phyloP scores from a whole-genome alignment of 2,329 filamentous ascomycete species.

The Monosporascus sp. region DNA sequence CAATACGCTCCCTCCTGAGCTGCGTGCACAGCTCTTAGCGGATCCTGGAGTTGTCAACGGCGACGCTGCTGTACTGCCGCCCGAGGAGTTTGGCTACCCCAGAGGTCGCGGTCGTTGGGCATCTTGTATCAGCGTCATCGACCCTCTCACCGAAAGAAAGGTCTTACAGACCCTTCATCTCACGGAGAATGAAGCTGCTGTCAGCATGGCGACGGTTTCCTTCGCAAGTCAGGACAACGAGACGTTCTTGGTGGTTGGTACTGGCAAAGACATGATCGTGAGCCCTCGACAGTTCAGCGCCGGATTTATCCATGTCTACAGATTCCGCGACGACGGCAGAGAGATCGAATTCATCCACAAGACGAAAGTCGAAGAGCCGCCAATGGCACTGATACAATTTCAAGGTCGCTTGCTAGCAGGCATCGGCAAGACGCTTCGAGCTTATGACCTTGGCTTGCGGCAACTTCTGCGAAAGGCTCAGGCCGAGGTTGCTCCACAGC shows the following conservation, averaged over 20 bases:
- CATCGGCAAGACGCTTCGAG: constrained; percentile 71
- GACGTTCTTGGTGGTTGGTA: constrained; percentile 87
- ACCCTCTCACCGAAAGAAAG: constrained; percentile 69
- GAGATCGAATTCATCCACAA: constrained; percentile 94
- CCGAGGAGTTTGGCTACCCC: constrained; percentile 85
- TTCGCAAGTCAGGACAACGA: constrained; percentile 89
- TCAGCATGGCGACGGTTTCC: constrained; percentile 76
- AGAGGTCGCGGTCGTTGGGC: constrained; percentile 84
- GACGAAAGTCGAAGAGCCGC: constrained; percentile 84
- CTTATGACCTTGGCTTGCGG: constrained; percentile 91
- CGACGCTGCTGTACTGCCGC: constrained; percentile 63
- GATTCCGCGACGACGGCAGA: constrained; percentile 80
- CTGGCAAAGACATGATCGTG: constrained; percentile 81
- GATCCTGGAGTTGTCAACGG: constrained; percentile 68
- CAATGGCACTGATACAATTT: constrained; percentile 85
- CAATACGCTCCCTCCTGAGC: constrained; percentile 78
- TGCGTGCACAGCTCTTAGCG: constrained; percentile 66
- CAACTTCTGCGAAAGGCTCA: constrained; percentile 91
- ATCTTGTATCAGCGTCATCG: constrained; percentile 88
- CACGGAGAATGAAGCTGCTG: constrained; percentile 84
- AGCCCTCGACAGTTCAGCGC: constrained; percentile 69
- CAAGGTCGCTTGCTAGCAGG: constrained; percentile 87
- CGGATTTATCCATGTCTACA: constrained; percentile 89
- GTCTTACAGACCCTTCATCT: constrained; percentile 77
- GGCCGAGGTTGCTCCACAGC: constrained; percentile 68